Conservation (phyloP, 257 asterid genomes). For the Plantago elongata region DNA sequence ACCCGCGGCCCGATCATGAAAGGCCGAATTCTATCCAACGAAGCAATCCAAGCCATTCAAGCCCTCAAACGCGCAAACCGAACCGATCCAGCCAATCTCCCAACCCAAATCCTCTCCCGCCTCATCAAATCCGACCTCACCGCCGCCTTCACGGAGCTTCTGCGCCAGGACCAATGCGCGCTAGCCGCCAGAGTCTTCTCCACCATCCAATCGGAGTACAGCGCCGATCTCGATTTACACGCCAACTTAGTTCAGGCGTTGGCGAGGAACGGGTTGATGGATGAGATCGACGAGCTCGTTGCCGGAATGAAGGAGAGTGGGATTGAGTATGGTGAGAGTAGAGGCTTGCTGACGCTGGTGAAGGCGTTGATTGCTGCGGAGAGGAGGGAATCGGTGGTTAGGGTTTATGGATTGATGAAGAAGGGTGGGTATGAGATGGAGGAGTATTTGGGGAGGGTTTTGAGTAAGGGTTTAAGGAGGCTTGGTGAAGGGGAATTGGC, state of each 20-base stretch:
- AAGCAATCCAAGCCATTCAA: constrained; percentile 91
- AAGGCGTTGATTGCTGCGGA: constrained; percentile 63
- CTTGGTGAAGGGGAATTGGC: constrained; percentile 68
- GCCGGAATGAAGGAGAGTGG: constrained; percentile 45
- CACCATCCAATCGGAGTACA: constrained; percentile 54
- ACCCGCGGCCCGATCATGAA: constrained; percentile 73
- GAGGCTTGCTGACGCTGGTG: constrained; percentile 60
- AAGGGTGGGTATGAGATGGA: constrained; percentile 48
- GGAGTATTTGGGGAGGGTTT: constrained; percentile 64
- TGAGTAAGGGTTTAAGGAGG: constrained; percentile 67
- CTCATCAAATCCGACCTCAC: constrained; percentile 80
- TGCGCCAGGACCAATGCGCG: constrained; percentile 73
- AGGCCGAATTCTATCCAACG: constrained; percentile 79
- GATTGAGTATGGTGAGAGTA: constrained; percentile 42
- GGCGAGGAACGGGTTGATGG: constrained; percentile 45
- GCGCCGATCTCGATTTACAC: constrained; percentile 54
- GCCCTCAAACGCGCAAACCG: constrained; percentile 73
- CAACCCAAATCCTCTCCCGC: constrained; percentile 58
- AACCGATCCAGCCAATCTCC: constrained; percentile 43
- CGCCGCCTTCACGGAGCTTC: constrained; percentile 76
- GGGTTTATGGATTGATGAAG: constrained; percentile 70
- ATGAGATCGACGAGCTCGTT: constrained; percentile 53
- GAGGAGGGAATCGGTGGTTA: constrained; percentile 62
- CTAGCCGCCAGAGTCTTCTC: constrained; percentile 63
- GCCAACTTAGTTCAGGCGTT: constrained; percentile 53